phyloP scores from a whole-genome alignment of 768 basidiomycete genomes.

The Mycena galopus region DNA sequence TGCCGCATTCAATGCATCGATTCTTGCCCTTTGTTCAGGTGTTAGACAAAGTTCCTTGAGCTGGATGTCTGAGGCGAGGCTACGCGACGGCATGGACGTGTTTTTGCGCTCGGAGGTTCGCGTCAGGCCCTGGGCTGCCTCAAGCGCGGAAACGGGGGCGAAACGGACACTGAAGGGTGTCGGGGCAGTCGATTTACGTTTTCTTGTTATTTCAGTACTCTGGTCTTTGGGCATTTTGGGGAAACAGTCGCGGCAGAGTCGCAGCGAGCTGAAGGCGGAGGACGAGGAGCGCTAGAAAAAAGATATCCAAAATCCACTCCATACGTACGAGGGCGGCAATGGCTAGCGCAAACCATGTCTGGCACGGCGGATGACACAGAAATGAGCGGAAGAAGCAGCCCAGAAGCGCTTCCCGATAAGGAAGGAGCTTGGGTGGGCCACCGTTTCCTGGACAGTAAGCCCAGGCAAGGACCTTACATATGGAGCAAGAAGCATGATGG shows the following conservation, averaged over 20 bases:
- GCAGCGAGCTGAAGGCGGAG: not conserved
- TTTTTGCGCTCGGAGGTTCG: not conserved
- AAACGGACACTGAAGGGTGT: not conserved
- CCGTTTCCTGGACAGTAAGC: too few relatives aligned
- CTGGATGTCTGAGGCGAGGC: constrained; percentile 1
- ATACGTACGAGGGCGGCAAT: not conserved
- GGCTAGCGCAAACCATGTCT: too few relatives aligned
- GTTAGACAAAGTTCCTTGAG: constrained; percentile 1
- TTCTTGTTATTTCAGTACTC: not conserved
- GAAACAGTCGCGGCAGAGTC: not conserved
- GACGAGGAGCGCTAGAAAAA: constrained; percentile 1
- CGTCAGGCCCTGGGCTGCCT: not conserved
- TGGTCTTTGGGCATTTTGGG: not conserved
- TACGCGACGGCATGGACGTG: not conserved
- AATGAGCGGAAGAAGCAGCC: not conserved
- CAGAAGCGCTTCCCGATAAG: constrained; percentile 2
- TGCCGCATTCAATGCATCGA: not conserved
- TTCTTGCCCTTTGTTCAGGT: not conserved
- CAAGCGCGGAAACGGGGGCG: not conserved
- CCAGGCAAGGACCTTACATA: too few relatives aligned
- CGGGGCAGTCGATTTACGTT: too few relatives aligned
- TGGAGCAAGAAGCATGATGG: not conserved
- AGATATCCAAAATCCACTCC: not conserved
- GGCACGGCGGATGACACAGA: not conserved
- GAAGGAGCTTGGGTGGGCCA: not conserved